Conservation (phyloP, 805 yeast species). For the Tetrapisispora fleetii region DNA sequence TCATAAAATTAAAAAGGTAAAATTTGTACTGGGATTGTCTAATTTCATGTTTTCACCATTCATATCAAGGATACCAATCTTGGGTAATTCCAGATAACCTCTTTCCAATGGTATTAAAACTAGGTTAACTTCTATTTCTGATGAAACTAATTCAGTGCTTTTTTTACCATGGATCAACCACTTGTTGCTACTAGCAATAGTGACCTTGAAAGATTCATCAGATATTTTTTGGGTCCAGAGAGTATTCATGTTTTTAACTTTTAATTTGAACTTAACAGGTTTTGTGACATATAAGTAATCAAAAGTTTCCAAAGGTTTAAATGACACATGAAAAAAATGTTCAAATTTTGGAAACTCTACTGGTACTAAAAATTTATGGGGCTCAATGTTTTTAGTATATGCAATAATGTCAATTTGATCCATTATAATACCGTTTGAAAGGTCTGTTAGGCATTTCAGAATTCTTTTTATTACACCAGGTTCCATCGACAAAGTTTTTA, state of each 20-base stretch:
- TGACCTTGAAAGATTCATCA: slow-evolving; percentile 32
- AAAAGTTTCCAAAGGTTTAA: not conserved
- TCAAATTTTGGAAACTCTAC: slow-evolving; percentile 21
- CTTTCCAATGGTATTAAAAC: slow-evolving; percentile 63
- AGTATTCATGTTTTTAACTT: slow-evolving; percentile 11
- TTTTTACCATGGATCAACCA: slow-evolving; percentile 79
- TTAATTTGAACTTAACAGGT: slow-evolving; percentile 12
- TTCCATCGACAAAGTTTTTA: slow-evolving; percentile 6
- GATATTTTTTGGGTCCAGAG: slow-evolving; percentile 11
- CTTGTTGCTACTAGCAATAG: slow-evolving; percentile 45
- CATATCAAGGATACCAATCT: slow-evolving; percentile 36
- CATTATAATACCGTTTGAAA: slow-evolving; percentile 13
- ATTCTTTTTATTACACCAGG: slow-evolving; percentile 11
- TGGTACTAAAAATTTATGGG: slow-evolving; percentile 17
- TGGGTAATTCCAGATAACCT: slow-evolving; percentile 66
- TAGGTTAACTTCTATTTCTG: slow-evolving; percentile 28
- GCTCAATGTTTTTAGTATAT: slow-evolving; percentile 14
- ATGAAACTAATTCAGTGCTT: slow-evolving; percentile 39
- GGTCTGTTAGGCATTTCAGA: slow-evolving; percentile 10
- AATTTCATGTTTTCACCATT: slow-evolving; percentile 42
- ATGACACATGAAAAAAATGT: slow-evolving; percentile 17
- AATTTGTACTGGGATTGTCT: slow-evolving; percentile 58
- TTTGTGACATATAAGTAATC: slow-evolving; percentile 11
- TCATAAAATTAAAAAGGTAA: slow-evolving; percentile 62
- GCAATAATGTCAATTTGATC: slow-evolving; percentile 17